A percentile compares a stretch with the other conserved stretches of the same genome.
These are phyloP conservation scores for Aureobasidium subglaciale DNA, from an alignment of 2,329 filamentous ascomycete species.

Conservation along the genomic window DNA sequence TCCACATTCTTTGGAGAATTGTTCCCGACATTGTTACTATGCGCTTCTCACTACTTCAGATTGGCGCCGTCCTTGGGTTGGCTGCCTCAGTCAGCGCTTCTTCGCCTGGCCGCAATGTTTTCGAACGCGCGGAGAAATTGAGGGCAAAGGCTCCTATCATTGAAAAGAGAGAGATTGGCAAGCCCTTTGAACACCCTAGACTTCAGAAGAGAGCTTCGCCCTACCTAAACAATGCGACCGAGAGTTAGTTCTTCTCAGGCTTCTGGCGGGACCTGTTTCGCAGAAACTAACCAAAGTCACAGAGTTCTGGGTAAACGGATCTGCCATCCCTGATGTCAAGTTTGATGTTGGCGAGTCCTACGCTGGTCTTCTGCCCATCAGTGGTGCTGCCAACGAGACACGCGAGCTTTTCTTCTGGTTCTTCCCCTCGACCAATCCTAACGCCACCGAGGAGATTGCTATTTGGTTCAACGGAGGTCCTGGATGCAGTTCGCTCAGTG, in stretches of 20 bases:
- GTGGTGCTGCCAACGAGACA: conserved; percentile 16
- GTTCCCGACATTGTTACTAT: background rate
- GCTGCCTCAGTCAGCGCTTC: conserved; percentile 9
- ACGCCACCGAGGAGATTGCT: conserved; percentile 34
- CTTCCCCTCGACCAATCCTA: conserved; percentile 40
- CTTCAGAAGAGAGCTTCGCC: conserved; percentile 17
- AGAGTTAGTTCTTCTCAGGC: conserved; percentile 5
- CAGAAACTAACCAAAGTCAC: background rate
- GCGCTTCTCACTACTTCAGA: conserved; percentile 12
- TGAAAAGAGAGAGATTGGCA: conserved; percentile 13
- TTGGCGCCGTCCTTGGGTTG: conserved; percentile 13
- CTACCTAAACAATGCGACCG: conserved; percentile 16
- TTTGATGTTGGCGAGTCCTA: conserved; percentile 41
- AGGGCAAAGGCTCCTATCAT: conserved; percentile 8
- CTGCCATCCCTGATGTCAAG: conserved; percentile 30
- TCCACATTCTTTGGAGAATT: background rate
- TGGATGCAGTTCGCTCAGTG: conserved; percentile 37
- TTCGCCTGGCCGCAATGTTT: conserved; percentile 13
- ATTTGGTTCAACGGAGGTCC: conserved; percentile 35
- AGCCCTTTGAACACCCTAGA: conserved; percentile 16
- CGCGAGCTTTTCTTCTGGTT: conserved; percentile 44
- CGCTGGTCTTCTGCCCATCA: conserved; percentile 30
- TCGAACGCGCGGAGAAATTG: conserved; percentile 9
- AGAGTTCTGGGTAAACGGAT: conserved; percentile 25
- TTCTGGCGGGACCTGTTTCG: background rate